phyloP scores from a whole-genome alignment of 2,329 filamentous ascomycete genomes.

The Ophiostoma quercus region DNA sequence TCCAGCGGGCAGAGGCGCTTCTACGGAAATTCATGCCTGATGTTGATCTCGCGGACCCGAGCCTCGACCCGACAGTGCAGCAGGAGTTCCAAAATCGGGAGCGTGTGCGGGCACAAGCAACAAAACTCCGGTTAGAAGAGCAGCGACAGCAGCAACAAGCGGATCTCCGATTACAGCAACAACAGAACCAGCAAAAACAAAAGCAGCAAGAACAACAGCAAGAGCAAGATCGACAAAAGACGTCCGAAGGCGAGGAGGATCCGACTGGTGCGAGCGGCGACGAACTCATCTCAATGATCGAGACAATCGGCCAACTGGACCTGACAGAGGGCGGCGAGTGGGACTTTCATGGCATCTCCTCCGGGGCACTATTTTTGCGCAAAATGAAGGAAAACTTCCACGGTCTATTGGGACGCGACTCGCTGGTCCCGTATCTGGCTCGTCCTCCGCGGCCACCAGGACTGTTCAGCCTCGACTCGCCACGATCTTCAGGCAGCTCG shows the following conservation, averaged over 20 bases:
- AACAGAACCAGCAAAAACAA: constrained; percentile 1
- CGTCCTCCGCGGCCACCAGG: constrained; percentile 45
- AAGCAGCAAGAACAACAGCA: constrained; percentile 1
- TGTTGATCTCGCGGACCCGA: constrained; percentile 77
- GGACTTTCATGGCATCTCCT: constrained; percentile 93
- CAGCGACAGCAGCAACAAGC: constrained; percentile 38
- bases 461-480: constrained; percentile 62
- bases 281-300: constrained; percentile 85
- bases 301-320: constrained; percentile 84
- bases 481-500: constrained; percentile 59
- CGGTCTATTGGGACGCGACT: constrained; percentile 62
- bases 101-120: constrained; percentile 44
- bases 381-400: constrained; percentile 85
- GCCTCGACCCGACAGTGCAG: constrained; percentile 69
- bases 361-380: constrained; percentile 80
- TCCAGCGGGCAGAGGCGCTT: constrained; percentile 77
- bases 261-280: constrained; percentile 14
- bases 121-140: constrained; percentile 39
- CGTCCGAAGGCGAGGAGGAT: constrained; percentile 3
- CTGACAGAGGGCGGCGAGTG: constrained; percentile 86
- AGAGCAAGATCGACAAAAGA: neutral
- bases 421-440: constrained; percentile 55
- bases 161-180: constrained; percentile 40
- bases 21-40: constrained; percentile 76
- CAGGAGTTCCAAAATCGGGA: constrained; percentile 60